A percentile compares a stretch with the other conserved stretches of the same genome.
These are phyloP conservation scores for Elasticomyces elasticus DNA, from an alignment of 495 filamentous ascomycete genomes.

Conservation along the genomic window DNA sequence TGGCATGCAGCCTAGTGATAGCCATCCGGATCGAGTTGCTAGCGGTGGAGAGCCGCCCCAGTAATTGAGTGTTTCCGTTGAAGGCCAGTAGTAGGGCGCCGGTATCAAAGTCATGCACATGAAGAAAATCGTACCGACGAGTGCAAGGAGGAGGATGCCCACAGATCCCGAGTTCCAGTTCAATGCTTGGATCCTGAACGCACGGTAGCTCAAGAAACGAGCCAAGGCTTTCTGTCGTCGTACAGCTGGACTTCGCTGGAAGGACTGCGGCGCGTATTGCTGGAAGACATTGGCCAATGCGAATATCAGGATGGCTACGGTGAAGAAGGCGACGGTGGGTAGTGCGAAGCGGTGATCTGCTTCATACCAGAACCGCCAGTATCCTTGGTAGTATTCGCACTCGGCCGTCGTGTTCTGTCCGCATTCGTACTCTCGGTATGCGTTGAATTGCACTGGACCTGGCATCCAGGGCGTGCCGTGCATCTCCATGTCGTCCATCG, in stretches of 20 bases:
- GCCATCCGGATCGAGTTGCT: constrained; percentile 23
- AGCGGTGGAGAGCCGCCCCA: constrained; percentile 32
- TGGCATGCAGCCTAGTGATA: constrained; percentile 23
- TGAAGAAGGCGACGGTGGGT: constrained; percentile 42
- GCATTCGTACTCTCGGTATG: constrained; percentile 37
- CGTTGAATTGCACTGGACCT: constrained; percentile 30
- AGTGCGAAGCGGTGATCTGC: constrained; percentile 45
- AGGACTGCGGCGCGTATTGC: neutral
- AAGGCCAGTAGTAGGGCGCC: constrained; percentile 50
- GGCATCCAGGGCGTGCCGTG: constrained; percentile 1
- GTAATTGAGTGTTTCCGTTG: constrained; percentile 34
- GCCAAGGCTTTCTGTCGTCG: constrained; percentile 18
- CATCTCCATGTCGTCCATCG: constrained; percentile 4
- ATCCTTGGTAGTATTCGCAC: constrained; percentile 37
- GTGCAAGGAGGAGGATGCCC: constrained; percentile 35
- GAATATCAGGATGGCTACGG: constrained; percentile 39
- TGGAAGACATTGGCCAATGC: constrained; percentile 29
- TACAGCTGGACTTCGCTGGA: neutral
- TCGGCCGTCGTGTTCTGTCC: constrained; percentile 36
- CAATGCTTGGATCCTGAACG: constrained; percentile 28
- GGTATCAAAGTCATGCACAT: constrained; percentile 43
- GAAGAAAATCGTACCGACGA: constrained; percentile 40
- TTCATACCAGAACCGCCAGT: constrained; percentile 46
- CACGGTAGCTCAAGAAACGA: constrained; percentile 37
- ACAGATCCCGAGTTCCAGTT: constrained; percentile 38